phyloP scores from a whole-genome alignment of 2,329 filamentous ascomycete genomes.

The Malbranchea zuffiana region DNA sequence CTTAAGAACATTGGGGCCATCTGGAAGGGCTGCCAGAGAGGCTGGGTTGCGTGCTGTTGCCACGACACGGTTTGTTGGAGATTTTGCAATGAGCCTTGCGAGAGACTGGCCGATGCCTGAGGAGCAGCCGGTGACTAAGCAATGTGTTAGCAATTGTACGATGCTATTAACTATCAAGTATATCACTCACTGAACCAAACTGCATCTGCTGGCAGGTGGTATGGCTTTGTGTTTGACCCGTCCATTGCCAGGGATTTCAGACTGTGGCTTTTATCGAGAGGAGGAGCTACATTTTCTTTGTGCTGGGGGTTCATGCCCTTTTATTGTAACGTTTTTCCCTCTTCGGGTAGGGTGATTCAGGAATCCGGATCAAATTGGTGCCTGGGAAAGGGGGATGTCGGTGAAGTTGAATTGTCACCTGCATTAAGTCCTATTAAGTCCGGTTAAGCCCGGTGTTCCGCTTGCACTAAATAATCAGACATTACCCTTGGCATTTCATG shows the following conservation, averaged over 20 bases:
- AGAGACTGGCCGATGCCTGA: constrained; percentile 36
- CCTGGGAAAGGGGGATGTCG: too few relatives aligned
- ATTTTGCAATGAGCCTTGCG: constrained; percentile 20
- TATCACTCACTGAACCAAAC: constrained; percentile 5
- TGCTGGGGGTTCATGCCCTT: too few relatives aligned
- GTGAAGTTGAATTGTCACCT: too few relatives aligned
- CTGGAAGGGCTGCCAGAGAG: constrained; percentile 30
- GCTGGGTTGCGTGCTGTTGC: constrained; percentile 36
- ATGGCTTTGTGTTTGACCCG: constrained; percentile 1
- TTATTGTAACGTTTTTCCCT: too few relatives aligned
- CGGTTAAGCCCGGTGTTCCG: too few relatives aligned
- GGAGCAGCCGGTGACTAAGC: constrained; percentile 38
- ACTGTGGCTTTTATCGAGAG: too few relatives aligned
- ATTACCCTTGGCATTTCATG: too few relatives aligned
- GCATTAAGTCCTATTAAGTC: too few relatives aligned
- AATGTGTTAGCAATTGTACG: not conserved
- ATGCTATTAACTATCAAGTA: not conserved
- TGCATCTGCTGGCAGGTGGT: constrained; percentile 1
- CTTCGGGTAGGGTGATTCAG: too few relatives aligned
- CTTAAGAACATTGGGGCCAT: constrained; percentile 32
- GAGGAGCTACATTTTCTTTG: too few relatives aligned
- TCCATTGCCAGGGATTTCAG: not conserved
- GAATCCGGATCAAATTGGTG: too few relatives aligned
- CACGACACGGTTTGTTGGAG: constrained; percentile 23
- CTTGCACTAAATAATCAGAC: too few relatives aligned